Base-by-base conservation (phyloP, 176 grass and related monocot genomes). In the Avena insularis region DNA sequence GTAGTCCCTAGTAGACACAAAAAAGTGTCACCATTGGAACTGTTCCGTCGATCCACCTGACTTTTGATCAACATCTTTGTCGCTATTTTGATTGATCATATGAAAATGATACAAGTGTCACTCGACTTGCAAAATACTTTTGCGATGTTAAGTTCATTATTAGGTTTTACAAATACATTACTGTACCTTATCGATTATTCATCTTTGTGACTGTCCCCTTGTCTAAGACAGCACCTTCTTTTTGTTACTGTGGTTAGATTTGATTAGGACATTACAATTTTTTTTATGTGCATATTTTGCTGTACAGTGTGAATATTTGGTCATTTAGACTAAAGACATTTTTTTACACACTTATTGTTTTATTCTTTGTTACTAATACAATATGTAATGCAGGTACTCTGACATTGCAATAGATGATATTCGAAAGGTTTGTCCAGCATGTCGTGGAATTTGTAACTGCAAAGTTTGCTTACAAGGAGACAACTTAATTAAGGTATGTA, bases 371-470 rank as follows among this genome's bases (percentile, higher is more conserved):
- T 51, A 75, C 59, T 79, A 79, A 81, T 71, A 27, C n/a, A 80
- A 67, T 27, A 54, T 75, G 4, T n/a, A 82, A 56, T 83, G 23
- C 86, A 98, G 97, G 92, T 96, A 98, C 87, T 89, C 93, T 36
- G 93, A 98, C 79, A 94, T 96, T 84, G 84, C 92, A 6, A 51
- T 90, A 20, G 92, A 98, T 67, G 92, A 96, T 70, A 79, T 94
- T 71, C 87, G 11, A 74, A 89, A 94, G 73, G 92, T 96, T 85
- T 98, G 97, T 75, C 97, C 97, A 12, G 97, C 94, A 68, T 98
- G 97, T 79, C 97, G 97, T 79, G 97, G 97, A 73, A 96, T 98
- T 87, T 98, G 97, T 87, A 98, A 91, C 53, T 98, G 97, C 78
- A 91, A 77, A 90, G 65, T 79, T 88, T 99, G 97, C 72, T 93